These are phyloP conservation scores for Coemansia reversa DNA, from an alignment of 192 early-diverging fungal genomes.

Conservation along the genomic window DNA sequence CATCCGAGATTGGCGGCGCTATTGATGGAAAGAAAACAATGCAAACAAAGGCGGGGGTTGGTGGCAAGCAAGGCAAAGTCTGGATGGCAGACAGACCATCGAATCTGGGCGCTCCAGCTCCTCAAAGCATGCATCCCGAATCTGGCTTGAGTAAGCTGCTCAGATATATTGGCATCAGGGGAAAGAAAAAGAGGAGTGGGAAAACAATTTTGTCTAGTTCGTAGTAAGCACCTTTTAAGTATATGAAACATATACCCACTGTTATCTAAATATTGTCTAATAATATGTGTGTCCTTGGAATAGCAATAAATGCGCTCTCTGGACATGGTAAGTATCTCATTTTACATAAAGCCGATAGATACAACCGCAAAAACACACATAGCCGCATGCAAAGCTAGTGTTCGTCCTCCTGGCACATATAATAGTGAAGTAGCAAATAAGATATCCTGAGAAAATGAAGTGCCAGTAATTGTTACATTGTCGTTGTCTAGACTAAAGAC, in stretches of 20 bases:
- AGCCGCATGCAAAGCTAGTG: neutral
- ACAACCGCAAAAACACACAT: no score
- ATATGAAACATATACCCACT: neutral
- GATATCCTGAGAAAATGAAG: slow-evolving; percentile 1
- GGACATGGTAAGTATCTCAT: neutral
- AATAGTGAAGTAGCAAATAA: slow-evolving; percentile 1
- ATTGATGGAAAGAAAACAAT: slow-evolving; percentile 21
- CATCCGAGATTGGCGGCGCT: slow-evolving; percentile 27
- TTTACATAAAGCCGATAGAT: no score
- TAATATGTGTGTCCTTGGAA: neutral
- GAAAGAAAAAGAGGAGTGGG: slow-evolving; percentile 2
- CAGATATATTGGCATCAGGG: slow-evolving; percentile 14
- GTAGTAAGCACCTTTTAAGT: neutral
- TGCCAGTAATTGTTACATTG: slow-evolving; percentile 25
- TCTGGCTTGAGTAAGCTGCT: slow-evolving; percentile 30
- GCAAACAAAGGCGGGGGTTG: slow-evolving; percentile 27
- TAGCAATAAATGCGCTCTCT: no score
- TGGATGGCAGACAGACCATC: slow-evolving; percentile 54
- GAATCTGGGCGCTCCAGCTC: slow-evolving; percentile 25
- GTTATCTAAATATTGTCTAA: neutral
- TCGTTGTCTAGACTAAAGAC: slow-evolving; percentile 15
- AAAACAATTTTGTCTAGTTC: neutral
- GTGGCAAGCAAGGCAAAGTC: slow-evolving; percentile 33
- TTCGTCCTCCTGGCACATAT: neutral
- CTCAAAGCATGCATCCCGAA: slow-evolving; percentile 25